Conservation (phyloP, 176 grass and related monocot species). For the Microstegium vimineum region DNA sequence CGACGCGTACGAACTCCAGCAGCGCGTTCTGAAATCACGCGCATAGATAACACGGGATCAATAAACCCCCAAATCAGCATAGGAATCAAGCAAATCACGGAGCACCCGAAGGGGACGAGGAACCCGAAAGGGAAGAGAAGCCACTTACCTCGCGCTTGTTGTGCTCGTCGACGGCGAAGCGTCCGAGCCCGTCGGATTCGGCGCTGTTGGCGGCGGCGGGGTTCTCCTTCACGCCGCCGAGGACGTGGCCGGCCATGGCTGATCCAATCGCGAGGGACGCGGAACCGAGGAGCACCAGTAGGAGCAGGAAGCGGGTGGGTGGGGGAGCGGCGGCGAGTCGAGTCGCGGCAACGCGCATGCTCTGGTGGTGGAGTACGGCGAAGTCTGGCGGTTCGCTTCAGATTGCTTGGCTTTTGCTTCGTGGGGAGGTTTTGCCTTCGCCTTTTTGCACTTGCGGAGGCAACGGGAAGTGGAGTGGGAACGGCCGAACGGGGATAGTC, state of each 20-base stretch:
- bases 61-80: background rate
- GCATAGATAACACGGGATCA: background rate
- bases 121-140: no score
- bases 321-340: background rate
- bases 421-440: background rate
- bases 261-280: slow-evolving; percentile 29
- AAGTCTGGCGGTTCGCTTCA: background rate
- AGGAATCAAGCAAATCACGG: background rate
- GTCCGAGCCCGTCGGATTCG: slow-evolving; percentile 67
- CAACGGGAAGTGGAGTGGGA: background rate
- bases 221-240: slow-evolving; percentile 16
- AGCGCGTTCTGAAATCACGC: slow-evolving; percentile 51
- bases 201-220: slow-evolving; percentile 60
- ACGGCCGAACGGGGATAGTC: background rate
- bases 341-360: slow-evolving; percentile 41
- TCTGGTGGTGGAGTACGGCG: background rate
- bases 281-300: slow-evolving; percentile 3
- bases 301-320: background rate
- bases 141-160: slow-evolving; percentile 68
- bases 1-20: slow-evolving; percentile 77
- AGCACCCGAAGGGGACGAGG: background rate
- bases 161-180: slow-evolving; percentile 86
- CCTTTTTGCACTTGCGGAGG: background rate
- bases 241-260: slow-evolving; percentile 38
- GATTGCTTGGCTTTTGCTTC: slow-evolving; percentile 13